Evolutionary conservation across 148 eudicot genomes (phyloP), one percentile per base, ranked within the genome.

Genomic region (Selenicereus undatus): DNA sequence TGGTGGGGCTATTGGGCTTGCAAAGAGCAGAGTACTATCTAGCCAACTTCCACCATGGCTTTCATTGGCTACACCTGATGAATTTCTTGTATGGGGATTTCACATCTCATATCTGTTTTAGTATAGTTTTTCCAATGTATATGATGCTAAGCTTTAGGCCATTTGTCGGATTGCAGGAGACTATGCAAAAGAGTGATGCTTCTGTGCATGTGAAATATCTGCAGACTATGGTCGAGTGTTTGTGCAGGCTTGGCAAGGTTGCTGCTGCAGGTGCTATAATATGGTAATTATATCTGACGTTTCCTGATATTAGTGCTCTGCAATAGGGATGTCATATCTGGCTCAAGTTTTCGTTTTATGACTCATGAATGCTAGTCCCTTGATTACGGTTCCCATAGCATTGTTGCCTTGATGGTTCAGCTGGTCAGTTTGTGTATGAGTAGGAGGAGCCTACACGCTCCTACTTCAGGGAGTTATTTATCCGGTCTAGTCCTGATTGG

Each of bases 181-280:
- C 91, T 82, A 85, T 96, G 86, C 90, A 88, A 84, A 96, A 96
- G 90, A 91, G 86, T 81, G 97, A 96, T 81, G 97, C 90, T 86
- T 88, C 98, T 66, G 83, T 90, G 76, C 91, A 93, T 87, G 98
- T 96, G 80, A 96, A 96, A 91, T 96, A 96, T 84, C 85, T 94
- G 76, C 95, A 90, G 75, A 93, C 99, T 77, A 84, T 96, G 98
- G 92, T 96, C 70, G 99, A 96, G 80, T 92, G 99, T 85, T 88
- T 96, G 82, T 93, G 95, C 91, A 92, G 90, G 92, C 99, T 96
- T 75, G 98, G 98, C 72, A 96, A 96, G 88, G 93, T 96, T 89
- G 94, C 98, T 76, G 97, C 99, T 78, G 99, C 97, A 16, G 99
- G 99, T 88, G 99, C 97, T 81, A 90, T 92, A 18, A 92, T 96